Evolutionary conservation across 2,329 filamentous ascomycete species (phyloP), one percentile per base, ranked within the genome.

Genomic region (Arthrinium phaeospermum): DNA sequence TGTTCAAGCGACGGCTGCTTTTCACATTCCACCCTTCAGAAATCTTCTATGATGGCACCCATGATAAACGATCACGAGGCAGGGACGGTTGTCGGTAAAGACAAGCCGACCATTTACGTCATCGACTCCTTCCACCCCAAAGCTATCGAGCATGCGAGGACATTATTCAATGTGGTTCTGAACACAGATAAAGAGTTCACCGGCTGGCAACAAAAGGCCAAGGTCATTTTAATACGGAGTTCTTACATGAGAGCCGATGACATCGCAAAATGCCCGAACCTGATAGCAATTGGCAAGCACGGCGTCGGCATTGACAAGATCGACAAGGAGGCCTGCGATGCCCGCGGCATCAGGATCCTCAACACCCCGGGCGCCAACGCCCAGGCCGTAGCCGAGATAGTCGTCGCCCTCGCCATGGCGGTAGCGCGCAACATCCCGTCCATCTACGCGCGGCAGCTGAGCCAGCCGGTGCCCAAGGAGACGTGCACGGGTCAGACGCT

Each of bases 281-380:
- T 87, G 0, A 74, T 79, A 13, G 85, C 84, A 16, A 67, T 71
- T 27, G 51, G 69, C 37, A 64, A 71, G 3, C 57, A 67, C 37
- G 91, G 91, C 4, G 90, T 91, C 5, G 86, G 91, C 24, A 92
- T 90, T 77, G 90, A 92, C 80, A 92, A 90, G 90, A 90, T 89
- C 0, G 89, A 92, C 75, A 90, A 88, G 0, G 81, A 86, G 49
- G 79, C 81, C 0, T 81, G 90, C 4, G 76, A 79, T 6, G 75
- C 77, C 0, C 77, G 76, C 1, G 75, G 77, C 1, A 83, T 85
- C 74, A 88, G 77, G 80, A 85, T 85, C 71, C 79, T 82, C 69
- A 86, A 86, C 51, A 83, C 83, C 0, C 83, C 83, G 0, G 81
- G 82, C 0, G 82, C 82, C 68, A 83, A 84, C 16, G 83, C 85